phyloP scores from a whole-genome alignment of 2,329 filamentous ascomycete species.

The Stemphylium beticola region DNA sequence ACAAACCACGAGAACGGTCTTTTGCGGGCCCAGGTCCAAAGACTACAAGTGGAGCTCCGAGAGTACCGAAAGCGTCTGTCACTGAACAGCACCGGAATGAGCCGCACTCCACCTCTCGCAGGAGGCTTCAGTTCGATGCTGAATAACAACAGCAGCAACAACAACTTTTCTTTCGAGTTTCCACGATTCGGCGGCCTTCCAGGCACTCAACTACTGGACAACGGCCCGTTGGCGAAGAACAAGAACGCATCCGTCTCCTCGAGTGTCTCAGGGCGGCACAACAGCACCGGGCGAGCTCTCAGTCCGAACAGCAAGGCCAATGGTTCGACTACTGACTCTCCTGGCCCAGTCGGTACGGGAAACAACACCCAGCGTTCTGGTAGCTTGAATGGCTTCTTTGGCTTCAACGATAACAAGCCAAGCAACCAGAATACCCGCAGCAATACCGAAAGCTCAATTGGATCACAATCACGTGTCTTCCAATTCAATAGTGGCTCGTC shows the following conservation, averaged over 20 bases:
- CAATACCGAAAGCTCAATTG: conserved; percentile 51
- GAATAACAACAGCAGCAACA: conserved; percentile 67
- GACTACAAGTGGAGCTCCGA: conserved; percentile 80
- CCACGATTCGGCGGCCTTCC: conserved; percentile 86
- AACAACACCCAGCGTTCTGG: conserved; percentile 48
- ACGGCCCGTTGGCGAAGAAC: conserved; percentile 48
- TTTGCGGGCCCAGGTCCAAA: conserved; percentile 85
- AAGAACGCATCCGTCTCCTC: conserved; percentile 36
- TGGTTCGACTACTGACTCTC: conserved; percentile 34
- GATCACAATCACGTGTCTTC: conserved; percentile 54
- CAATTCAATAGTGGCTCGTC: conserved; percentile 58
- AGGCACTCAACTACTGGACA: conserved; percentile 59
- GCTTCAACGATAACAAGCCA: conserved; percentile 23
- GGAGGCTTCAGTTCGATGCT: conserved; percentile 55
- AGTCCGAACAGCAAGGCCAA: conserved; percentile 46
- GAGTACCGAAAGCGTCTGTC: conserved; percentile 90
- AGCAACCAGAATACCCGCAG: conserved; percentile 28
- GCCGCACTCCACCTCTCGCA: conserved; percentile 55
- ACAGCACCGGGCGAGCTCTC: conserved; percentile 42
- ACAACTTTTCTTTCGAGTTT: conserved; percentile 94
- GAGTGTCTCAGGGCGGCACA: conserved; percentile 35
- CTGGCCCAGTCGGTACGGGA: conserved; percentile 36
- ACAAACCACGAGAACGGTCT: conserved; percentile 85
- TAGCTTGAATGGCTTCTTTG: conserved; percentile 37
- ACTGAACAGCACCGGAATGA: conserved; percentile 59